Evolutionary conservation across 2,329 filamentous ascomycete species (phyloP), one percentile per base, ranked within the genome.

Genomic region (Cladosporium sp.): DNA sequence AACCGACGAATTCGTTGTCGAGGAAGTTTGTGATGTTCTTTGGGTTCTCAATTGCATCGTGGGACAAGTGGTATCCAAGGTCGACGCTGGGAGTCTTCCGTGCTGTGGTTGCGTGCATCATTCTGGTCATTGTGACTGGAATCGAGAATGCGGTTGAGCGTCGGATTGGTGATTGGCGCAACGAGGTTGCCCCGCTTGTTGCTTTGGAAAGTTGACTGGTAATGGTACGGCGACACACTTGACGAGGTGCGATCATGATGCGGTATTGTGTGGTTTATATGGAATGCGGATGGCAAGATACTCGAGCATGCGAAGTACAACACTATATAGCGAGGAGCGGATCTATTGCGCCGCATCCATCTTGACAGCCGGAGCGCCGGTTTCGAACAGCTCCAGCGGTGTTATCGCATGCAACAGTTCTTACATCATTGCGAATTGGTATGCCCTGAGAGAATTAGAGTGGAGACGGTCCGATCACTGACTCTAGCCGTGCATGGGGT

Each of bases 11-110:
- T 67, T 85, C 72, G 72, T 93, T 93, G 76, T 93, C 80, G 59
- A 93, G 66, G 67, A 92, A 93, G 74, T 86, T 90, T 20, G 83
- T 85, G 12, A 87, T 92, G 66, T 91, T 80, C 60, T 78, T 70
- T 29, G 85, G 82, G 52, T 79, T 69, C 58, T 78, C 63, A 60
- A 89, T 83, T 71, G 82, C 82, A 48, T 86, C 83, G 72, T 93
- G 88, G 15, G 77, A 81, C 47, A 75, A 84, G 25, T 85, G 86
- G 68, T 84, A 92, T 51, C 74, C 71, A 47, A 74, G 70, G 36
- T 38, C 36, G 15, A 38, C 36, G 36, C 36, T 38, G 2, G 36
- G 36, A 38, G 36, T 20, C 15, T 38, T 19, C 11, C n/a, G 15
- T 7, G 22, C 16, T 20, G 36, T 20, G 36, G 36, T 20, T 20